A percentile compares a stretch with the other conserved stretches of the same genome.
Evolutionary conservation across 106 monocot species (phyloP).

Genomic region (Dioscorea zingiberensis): DNA sequence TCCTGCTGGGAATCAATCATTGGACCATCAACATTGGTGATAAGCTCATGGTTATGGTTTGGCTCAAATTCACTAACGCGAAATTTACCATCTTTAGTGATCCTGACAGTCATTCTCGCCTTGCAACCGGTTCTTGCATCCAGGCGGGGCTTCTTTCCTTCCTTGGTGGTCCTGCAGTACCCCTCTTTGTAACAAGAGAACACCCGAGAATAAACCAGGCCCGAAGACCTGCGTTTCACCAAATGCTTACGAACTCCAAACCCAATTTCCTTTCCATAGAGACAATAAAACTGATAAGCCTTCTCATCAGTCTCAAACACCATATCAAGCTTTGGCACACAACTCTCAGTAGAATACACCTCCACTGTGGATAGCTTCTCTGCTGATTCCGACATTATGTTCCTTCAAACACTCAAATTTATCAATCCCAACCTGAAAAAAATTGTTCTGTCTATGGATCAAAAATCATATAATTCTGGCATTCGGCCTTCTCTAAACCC

Average conservation of each 20-base stretch:
- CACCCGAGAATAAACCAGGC: conserved; percentile 20
- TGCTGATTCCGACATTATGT: background rate
- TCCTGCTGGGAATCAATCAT: background rate
- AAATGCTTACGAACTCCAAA: conserved; percentile 35
- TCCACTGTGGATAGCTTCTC: background rate
- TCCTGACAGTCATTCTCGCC: conserved; percentile 22
- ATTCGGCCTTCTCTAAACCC: background rate
- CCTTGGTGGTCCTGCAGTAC: conserved; percentile 16
- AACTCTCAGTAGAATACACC: background rate
- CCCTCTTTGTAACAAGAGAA: conserved; percentile 38
- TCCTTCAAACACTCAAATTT: background rate
- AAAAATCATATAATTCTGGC: too few species aligned
- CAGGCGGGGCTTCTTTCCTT: conserved; percentile 18
- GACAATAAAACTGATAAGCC: conserved; percentile 32
- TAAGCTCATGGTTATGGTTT: conserved; percentile 33
- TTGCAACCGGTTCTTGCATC: conserved; percentile 28
- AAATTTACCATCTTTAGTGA: conserved; percentile 21
- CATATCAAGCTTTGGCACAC: conserved; percentile 30
- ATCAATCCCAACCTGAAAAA: background rate
- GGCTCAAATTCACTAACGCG: conserved; percentile 32
- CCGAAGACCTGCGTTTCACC: conserved; percentile 27
- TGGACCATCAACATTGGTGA: background rate
- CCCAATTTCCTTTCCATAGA: conserved; percentile 21
- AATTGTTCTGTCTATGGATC: too few species aligned
- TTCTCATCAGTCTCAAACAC: conserved; percentile 36